phyloP scores from a whole-genome alignment of 352 stramenopile species.

The Globisporangium radiosum region DNA sequence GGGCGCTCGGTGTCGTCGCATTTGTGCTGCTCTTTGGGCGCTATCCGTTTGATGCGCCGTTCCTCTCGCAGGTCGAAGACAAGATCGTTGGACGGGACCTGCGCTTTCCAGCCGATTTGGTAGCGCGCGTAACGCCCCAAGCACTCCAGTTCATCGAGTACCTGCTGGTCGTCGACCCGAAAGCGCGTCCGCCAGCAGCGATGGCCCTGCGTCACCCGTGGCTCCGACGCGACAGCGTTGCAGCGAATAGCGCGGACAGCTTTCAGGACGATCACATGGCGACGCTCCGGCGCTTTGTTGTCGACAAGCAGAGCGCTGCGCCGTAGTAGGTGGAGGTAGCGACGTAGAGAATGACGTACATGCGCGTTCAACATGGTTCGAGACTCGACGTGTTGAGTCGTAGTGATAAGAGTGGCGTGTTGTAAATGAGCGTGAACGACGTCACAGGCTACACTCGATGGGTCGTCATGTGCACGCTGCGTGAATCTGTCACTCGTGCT shows the following conservation, averaged over 20 bases:
- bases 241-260: slow-evolving; percentile 12
- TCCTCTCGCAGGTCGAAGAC: slow-evolving; percentile 82
- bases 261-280: slow-evolving; percentile 47
- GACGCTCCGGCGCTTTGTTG: slow-evolving; percentile 36
- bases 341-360: too few relatives aligned
- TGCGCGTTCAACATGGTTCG: too few relatives aligned
- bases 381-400: too few relatives aligned
- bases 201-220: slow-evolving; percentile 68
- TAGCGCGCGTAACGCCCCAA: slow-evolving; percentile 44
- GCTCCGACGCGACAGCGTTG: slow-evolving; percentile 35
- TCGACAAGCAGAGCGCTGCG: background rate
- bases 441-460: too few relatives aligned
- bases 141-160: slow-evolving; percentile 79
- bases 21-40: slow-evolving; percentile 69
- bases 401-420: too few relatives aligned
- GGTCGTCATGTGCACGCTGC: too few relatives aligned
- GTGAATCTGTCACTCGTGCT: too few relatives aligned
- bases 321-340: background rate
- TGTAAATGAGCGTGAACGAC: too few relatives aligned
- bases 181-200: slow-evolving; percentile 50
- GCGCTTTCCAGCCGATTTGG: slow-evolving; percentile 42
- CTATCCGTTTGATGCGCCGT: slow-evolving; percentile 72
- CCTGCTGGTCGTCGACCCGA: slow-evolving; percentile 49
- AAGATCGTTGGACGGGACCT: slow-evolving; percentile 67
- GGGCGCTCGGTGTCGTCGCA: slow-evolving; percentile 68